Evolutionary conservation across 78 protist genomes (phyloP).

Genomic region (Emiliania huxleyi): DNA sequence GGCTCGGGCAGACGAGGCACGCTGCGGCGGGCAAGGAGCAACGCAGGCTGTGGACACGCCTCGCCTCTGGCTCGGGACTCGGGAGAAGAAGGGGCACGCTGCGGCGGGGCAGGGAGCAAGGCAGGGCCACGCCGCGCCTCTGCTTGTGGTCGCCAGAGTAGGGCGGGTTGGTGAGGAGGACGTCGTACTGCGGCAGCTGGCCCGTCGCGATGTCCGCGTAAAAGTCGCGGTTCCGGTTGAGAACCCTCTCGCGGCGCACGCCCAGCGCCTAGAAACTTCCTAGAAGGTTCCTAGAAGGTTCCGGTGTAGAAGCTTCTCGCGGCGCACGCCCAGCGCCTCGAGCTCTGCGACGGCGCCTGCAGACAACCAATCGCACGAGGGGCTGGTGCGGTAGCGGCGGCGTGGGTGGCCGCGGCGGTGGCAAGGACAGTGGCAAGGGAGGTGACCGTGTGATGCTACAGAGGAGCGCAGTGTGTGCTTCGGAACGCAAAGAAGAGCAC

Average conservation of each 20-base stretch:
- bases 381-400: no score
- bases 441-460: no score
- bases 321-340: neutral
- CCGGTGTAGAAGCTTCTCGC: neutral
- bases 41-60: neutral
- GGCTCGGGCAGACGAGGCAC: no score
- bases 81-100: neutral
- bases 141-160: neutral
- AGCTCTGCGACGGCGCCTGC: no score
- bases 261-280: no score
- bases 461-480: no score
- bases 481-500: no score
- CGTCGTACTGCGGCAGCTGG: neutral
- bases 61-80: neutral
- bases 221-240: neutral
- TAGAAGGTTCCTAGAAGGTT: no score
- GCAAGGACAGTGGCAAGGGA: no score
- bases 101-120: neutral
- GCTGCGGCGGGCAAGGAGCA: no score
- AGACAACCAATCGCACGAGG: no score
- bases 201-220: neutral
- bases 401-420: no score
- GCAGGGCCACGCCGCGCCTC: neutral
- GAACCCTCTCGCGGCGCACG: neutral
- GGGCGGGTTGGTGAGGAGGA: neutral